A percentile compares a stretch with the other conserved stretches of the same genome.
Conservation (phyloP, 202 grass and related monocot species). For the Zoysia matrella region DNA sequence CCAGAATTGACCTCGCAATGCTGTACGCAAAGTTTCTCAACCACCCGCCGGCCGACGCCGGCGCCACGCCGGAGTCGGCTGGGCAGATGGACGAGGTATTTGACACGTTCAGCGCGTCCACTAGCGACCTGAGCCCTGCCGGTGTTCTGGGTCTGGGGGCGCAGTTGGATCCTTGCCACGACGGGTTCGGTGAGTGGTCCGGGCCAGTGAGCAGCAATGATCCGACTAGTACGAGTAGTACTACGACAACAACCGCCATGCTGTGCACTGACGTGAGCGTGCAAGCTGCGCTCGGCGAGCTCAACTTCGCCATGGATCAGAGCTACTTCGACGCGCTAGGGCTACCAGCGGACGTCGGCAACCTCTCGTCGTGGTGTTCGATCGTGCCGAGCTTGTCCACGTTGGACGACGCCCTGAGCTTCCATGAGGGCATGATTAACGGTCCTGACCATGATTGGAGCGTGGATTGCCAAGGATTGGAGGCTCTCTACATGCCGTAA, state of each 20-base stretch:
- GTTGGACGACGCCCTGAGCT: constrained; percentile 49
- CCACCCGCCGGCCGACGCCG: constrained; percentile 22
- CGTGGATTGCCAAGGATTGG: constrained; percentile 75
- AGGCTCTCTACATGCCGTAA: constrained; percentile 83
- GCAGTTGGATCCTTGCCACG: constrained; percentile 45
- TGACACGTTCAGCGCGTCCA: constrained; percentile 61
- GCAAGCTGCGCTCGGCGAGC: constrained; percentile 53
- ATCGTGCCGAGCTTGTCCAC: constrained; percentile 56
- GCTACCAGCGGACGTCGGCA: constrained; percentile 50
- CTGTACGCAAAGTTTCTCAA: constrained; percentile 88
- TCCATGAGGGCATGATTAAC: constrained; percentile 52
- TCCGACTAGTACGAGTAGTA: constrained; percentile 33
- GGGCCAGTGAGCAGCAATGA: constrained; percentile 39
- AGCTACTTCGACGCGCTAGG: constrained; percentile 70
- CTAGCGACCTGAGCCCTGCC: constrained; percentile 43
- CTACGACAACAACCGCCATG: constrained; percentile 36
- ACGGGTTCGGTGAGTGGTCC: constrained; percentile 64
- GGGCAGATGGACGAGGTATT: constrained; percentile 49
- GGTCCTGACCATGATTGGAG: constrained; percentile 64
- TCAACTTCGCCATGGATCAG: constrained; percentile 65
- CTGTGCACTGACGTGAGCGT: constrained; percentile 53
- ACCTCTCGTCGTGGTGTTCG: constrained; percentile 59
- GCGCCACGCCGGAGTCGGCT: constrained; percentile 17
- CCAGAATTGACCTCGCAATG: constrained; percentile 80
- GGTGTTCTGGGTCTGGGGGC: constrained; percentile 25